phyloP scores from a whole-genome alignment of 2,329 filamentous ascomycete genomes.

The Monosporascus cannonballus region DNA sequence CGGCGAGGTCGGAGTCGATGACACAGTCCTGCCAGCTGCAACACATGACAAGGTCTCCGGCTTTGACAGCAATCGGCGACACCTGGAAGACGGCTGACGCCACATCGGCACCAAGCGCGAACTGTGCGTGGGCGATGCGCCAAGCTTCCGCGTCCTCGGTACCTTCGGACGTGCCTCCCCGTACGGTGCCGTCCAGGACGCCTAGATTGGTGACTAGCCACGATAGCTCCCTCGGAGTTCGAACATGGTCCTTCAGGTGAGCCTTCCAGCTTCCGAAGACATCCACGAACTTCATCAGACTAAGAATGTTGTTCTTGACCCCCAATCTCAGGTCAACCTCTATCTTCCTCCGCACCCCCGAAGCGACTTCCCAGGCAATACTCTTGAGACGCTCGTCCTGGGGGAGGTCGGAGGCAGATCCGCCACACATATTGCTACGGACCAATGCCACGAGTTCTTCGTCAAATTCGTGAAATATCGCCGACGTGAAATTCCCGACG shows the following conservation, averaged over 20 bases:
- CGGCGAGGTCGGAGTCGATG: constrained; percentile 7
- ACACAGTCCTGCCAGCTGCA: constrained; percentile 11
- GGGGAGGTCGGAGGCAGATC: not conserved
- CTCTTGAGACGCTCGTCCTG: constrained; percentile 3
- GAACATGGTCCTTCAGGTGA: constrained; percentile 19
- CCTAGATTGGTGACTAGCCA: constrained; percentile 28
- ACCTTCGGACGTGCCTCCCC: not conserved
- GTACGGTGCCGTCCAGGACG: constrained; percentile 19
- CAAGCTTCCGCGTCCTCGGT: constrained; percentile 1
- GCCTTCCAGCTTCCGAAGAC: constrained; percentile 20
- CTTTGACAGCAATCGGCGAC: constrained; percentile 10
- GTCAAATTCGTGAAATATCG: constrained; percentile 11
- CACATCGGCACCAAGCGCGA: constrained; percentile 11
- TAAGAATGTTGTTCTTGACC: constrained; percentile 26
- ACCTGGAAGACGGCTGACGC: constrained; percentile 7
- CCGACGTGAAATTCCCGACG: constrained; percentile 16
- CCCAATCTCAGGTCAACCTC: constrained; percentile 17
- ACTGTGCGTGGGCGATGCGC: constrained; percentile 11
- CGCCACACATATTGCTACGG: not conserved
- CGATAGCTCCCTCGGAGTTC: constrained; percentile 20
- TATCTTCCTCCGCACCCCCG: constrained; percentile 22
- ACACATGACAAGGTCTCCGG: constrained; percentile 8
- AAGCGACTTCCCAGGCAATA: constrained; percentile 14
- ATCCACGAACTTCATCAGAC: constrained; percentile 24
- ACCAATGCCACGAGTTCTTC: constrained; percentile 9